Conservation (phyloP, 495 filamentous ascomycete genomes). For the Penicillium bovifimosum region DNA sequence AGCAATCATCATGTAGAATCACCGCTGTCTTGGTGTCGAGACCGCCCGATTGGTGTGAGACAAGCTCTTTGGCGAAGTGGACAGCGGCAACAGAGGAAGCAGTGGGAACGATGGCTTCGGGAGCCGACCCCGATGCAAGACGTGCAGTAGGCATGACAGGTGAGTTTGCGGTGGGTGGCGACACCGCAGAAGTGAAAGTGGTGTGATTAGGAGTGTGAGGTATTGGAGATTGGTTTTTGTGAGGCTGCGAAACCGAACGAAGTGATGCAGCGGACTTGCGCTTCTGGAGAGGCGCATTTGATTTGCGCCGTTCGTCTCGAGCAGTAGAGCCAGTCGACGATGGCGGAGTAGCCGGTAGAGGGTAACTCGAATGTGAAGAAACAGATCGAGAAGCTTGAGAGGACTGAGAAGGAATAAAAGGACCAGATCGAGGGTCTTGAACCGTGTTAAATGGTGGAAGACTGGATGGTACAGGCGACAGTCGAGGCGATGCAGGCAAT, state of each 20-base stretch:
- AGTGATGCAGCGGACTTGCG: constrained; percentile 42
- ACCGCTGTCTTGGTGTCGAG: constrained; percentile 64
- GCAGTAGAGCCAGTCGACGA: constrained; percentile 49
- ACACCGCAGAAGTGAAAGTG: constrained; percentile 42
- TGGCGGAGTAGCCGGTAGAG: constrained; percentile 30
- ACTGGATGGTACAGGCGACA: neutral
- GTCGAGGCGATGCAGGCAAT: constrained; percentile 37
- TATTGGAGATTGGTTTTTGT: constrained; percentile 29
- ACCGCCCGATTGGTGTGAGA: constrained; percentile 50
- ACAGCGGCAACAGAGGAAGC: constrained; percentile 63
- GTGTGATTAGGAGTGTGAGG: constrained; percentile 39
- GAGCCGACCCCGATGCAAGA: constrained; percentile 15
- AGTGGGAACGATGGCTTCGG: constrained; percentile 43
- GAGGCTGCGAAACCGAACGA: constrained; percentile 28
- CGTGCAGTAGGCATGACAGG: constrained; percentile 21
- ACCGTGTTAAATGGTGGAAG: neutral
- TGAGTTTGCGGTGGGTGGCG: constrained; percentile 28
- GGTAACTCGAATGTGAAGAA: constrained; percentile 3
- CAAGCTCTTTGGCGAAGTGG: constrained; percentile 65
- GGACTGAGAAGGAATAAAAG: neutral
- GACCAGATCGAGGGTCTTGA: neutral
- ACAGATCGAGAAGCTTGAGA: neutral
- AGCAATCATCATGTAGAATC: constrained; percentile 86
- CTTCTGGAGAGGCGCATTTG: constrained; percentile 41
- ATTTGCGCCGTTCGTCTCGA: constrained; percentile 42